Percentiles rank a stretch among this genome's conserved stretches.
These are phyloP conservation scores for Diaporthe amygdali DNA, from an alignment of 2,329 filamentous ascomycete genomes.

Conservation along the genomic window DNA sequence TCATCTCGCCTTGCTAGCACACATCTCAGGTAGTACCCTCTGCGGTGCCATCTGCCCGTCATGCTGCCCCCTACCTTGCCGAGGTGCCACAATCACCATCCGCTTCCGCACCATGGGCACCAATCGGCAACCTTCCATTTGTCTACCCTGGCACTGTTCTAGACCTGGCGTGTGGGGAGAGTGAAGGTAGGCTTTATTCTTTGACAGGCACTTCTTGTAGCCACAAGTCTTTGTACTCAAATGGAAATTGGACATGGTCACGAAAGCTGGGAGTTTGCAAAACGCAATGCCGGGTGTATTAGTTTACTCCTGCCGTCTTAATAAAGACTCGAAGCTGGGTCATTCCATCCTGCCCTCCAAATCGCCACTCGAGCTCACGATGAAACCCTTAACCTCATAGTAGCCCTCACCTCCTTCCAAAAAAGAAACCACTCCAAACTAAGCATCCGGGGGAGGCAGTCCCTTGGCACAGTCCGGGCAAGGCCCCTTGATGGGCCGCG, in stretches of 20 bases:
- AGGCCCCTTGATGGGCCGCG: not conserved
- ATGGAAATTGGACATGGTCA: not conserved
- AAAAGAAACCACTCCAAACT: no score
- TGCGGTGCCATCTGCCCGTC: not conserved
- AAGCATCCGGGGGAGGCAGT: not conserved
- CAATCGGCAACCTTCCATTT: not conserved
- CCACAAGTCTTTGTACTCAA: not conserved
- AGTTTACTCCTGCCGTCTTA: not conserved
- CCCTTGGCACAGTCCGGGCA: not conserved
- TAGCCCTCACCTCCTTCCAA: not conserved
- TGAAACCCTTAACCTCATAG: not conserved
- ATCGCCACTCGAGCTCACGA: not conserved
- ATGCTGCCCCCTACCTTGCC: not conserved
- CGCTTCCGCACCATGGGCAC: not conserved
- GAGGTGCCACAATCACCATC: not conserved
- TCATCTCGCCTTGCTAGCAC: constrained; percentile 12
- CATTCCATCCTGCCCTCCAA: no score
- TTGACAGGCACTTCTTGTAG: not conserved
- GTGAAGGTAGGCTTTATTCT: not conserved
- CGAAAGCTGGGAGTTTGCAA: not conserved
- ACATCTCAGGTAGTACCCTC: not conserved
- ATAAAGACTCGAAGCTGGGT: not conserved
- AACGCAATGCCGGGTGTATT: not conserved
- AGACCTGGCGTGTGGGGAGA: not conserved
- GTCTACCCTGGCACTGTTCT: not conserved